These are phyloP conservation scores for Fusarium guadeloupense DNA, from an alignment of 2,329 filamentous ascomycete species.

Conservation along the genomic window DNA sequence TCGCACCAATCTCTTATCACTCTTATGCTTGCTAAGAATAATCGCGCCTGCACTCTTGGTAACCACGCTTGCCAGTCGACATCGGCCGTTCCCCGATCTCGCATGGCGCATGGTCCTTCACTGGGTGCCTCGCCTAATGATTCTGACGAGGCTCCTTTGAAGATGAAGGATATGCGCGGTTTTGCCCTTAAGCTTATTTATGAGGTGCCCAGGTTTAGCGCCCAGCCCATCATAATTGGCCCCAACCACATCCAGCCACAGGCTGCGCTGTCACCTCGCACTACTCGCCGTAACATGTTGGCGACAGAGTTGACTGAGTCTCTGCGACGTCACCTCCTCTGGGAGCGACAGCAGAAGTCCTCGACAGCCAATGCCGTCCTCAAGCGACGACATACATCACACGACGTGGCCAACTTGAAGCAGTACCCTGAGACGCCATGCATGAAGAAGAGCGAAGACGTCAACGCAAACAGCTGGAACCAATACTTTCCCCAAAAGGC, in stretches of 20 bases:
- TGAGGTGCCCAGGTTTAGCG: slow-evolving; percentile 71
- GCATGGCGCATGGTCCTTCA: slow-evolving; percentile 59
- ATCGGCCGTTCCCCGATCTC: slow-evolving; percentile 72
- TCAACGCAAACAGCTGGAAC: slow-evolving; percentile 80
- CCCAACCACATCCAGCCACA: slow-evolving; percentile 72
- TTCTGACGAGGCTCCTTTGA: slow-evolving; percentile 69
- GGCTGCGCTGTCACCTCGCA: slow-evolving; percentile 86
- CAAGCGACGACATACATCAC: slow-evolving; percentile 89
- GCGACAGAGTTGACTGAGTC: slow-evolving; percentile 93
- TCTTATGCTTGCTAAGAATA: slow-evolving; percentile 82
- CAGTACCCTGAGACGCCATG: slow-evolving; percentile 76
- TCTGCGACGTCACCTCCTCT: slow-evolving; percentile 87
- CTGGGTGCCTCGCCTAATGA: slow-evolving; percentile 64
- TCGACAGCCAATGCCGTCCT: slow-evolving; percentile 87
- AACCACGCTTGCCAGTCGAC: slow-evolving; percentile 73
- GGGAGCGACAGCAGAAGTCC: slow-evolving; percentile 95
- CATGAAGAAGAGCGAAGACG: slow-evolving; percentile 67
- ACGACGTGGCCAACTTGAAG: slow-evolving; percentile 88
- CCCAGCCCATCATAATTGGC: slow-evolving; percentile 82
- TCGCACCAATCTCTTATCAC: slow-evolving; percentile 91
- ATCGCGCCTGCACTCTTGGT: slow-evolving; percentile 74
- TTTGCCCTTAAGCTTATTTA: slow-evolving; percentile 63
- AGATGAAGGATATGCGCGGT: slow-evolving; percentile 68
- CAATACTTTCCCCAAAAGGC: slow-evolving; percentile 85
- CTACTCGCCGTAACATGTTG: slow-evolving; percentile 94